phyloP scores from a whole-genome alignment of 257 asterid genomes.

The Capsicum baccatum region DNA sequence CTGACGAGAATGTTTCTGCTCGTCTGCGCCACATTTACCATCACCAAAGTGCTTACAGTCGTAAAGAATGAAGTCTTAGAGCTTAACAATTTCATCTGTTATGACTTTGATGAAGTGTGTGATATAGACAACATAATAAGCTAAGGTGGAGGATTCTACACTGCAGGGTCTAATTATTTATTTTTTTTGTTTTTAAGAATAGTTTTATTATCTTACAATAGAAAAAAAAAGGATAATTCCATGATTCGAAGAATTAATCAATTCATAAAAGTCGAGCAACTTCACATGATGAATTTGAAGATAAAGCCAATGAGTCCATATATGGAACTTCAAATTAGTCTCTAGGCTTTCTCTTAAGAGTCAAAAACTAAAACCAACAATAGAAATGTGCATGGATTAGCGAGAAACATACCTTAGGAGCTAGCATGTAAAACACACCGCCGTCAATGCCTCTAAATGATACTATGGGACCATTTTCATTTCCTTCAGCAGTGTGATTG shows the following conservation, averaged over 20 bases:
- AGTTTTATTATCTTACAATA: neutral
- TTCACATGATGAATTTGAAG: neutral
- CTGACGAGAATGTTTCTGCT: slow-evolving; percentile 2
- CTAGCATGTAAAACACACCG: slow-evolving; percentile 90
- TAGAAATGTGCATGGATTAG: neutral
- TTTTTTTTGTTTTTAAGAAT: neutral
- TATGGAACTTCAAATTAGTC: neutral
- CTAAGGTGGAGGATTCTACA: neutral
- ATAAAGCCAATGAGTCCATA: neutral
- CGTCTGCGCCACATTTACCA: neutral
- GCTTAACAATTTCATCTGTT: neutral
- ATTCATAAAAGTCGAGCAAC: slow-evolving; percentile 14
- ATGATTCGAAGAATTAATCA: neutral
- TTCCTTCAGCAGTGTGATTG: slow-evolving; percentile 99
- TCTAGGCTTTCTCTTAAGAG: neutral
- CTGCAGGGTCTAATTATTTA: neutral
- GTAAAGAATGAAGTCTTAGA: neutral
- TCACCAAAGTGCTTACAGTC: slow-evolving; percentile 16
- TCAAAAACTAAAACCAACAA: neutral
- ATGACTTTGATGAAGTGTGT: slow-evolving; percentile 3
- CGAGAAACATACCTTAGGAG: slow-evolving; percentile 73
- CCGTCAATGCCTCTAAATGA: slow-evolving; percentile 95
- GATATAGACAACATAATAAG: slow-evolving; percentile 5
- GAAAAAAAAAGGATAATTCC: neutral
- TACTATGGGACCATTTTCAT: slow-evolving; percentile 82